Conservation (phyloP, 169 alveolate genomes). For the Babesia sp. region DNA sequence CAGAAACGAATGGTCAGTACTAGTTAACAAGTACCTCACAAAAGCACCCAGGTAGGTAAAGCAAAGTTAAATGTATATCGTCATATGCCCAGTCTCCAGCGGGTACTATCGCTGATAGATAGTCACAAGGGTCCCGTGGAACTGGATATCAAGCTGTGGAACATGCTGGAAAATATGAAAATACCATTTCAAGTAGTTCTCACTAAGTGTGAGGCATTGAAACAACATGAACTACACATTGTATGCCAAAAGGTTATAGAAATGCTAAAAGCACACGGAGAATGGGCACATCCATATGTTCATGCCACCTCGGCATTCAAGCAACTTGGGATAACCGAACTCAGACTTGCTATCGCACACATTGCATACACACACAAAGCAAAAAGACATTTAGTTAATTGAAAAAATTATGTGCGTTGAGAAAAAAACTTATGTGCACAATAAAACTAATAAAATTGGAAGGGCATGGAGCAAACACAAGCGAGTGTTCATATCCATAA, state of each 20-base stretch:
- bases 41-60: constrained; percentile 61
- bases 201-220: constrained; percentile 78
- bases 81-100: constrained; percentile 59
- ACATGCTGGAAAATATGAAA: constrained; percentile 75
- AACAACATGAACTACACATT: constrained; percentile 57
- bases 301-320: constrained; percentile 60
- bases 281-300: constrained; percentile 41
- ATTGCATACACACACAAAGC: constrained; percentile 34
- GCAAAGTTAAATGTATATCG: neutral
- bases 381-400: neutral
- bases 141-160: constrained; percentile 74
- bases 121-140: constrained; percentile 71
- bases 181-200: constrained; percentile 79
- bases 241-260: constrained; percentile 32
- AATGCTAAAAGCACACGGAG: constrained; percentile 52
- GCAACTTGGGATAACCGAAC: constrained; percentile 54
- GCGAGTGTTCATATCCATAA: too few relatives aligned
- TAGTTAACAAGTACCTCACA: constrained; percentile 70
- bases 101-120: constrained; percentile 79
- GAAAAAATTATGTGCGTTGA: neutral
- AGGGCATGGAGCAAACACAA: too few relatives aligned
- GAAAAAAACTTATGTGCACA: too few relatives aligned
- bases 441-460: too few relatives aligned
- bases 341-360: constrained; percentile 58
- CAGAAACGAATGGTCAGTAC: constrained; percentile 76